Evolutionary conservation across 805 yeast genomes (phyloP).

Genomic region (Myxozyma mucilagina): DNA sequence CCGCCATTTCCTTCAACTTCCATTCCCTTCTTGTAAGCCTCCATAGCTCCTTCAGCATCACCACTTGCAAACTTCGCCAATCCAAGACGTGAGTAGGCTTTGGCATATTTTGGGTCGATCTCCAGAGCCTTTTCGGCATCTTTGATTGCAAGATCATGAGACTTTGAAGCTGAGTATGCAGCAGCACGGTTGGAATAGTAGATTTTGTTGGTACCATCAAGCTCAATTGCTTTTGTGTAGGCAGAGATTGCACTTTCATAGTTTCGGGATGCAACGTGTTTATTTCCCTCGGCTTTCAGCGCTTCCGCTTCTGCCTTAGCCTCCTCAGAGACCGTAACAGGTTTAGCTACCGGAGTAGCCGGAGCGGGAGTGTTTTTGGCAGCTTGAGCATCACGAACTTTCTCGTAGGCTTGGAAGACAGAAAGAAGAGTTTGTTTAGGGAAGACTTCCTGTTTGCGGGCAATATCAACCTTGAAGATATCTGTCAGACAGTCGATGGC

Average conservation of each 20-base stretch:
- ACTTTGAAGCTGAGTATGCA: constrained; percentile 76
- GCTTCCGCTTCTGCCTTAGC: constrained; percentile 78
- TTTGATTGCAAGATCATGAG: constrained; percentile 72
- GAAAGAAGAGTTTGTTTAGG: constrained; percentile 49
- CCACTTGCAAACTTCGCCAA: constrained; percentile 92
- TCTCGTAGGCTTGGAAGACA: constrained; percentile 51
- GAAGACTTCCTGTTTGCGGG: constrained; percentile 38
- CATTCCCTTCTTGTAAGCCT: constrained; percentile 85
- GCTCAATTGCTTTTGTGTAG: constrained; percentile 76
- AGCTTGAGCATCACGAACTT: constrained; percentile 27
- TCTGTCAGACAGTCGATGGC: constrained; percentile 81
- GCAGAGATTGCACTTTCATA: constrained; percentile 69
- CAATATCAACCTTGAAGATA: constrained; percentile 67
- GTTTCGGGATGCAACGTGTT: constrained; percentile 76
- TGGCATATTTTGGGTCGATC: constrained; percentile 76
- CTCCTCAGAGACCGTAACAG: constrained; percentile 39
- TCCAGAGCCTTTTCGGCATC: constrained; percentile 84
- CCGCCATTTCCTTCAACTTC: constrained; percentile 83
- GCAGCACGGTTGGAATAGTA: constrained; percentile 95
- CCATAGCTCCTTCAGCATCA: constrained; percentile 84
- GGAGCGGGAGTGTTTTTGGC: constrained; percentile 30
- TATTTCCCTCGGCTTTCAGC: constrained; percentile 84
- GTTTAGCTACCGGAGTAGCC: constrained; percentile 36
- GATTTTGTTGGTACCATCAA: constrained; percentile 72
- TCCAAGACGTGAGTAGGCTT: constrained; percentile 94